Evolutionary conservation across 106 monocot species (phyloP), one percentile per base, ranked within the genome.

Genomic region (Agapanthus africanus): DNA sequence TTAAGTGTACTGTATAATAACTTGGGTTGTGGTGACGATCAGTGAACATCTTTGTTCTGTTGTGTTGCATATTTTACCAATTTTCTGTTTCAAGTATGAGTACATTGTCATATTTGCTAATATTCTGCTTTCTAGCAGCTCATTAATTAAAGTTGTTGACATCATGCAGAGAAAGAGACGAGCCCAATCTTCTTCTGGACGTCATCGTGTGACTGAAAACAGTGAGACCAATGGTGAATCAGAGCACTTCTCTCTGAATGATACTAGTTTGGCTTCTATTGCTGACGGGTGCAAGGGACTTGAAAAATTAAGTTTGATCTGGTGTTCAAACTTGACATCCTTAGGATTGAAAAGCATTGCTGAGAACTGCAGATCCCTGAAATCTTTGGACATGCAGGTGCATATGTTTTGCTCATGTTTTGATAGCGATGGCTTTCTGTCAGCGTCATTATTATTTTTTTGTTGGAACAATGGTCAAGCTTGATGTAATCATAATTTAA

Each of bases 261-360:
- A 99, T 85, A 73, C 69, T 40, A 90, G 92, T 38, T 71, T 99
- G 19, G 46, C 70, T 68, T 68, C 71, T 70, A 84, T 99, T 59
- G 87, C 90, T 4, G 50, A 37, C 30, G 86, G 75, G 14, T 99
- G 92, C 47, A 75, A 68, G 66, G 38, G 36, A 38, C 97, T 99
- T 50, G 81, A 93, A 42, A 89, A 81, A 21, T 60, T 99, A 66
- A 90, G 87, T 71, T 71, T 99, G 51, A 79, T 84, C 1, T 93
- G 99, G 93, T 99, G 99, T 78, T 83, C 90, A 39, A 77, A 78
- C 56, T 66, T 93, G 69, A 82, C 99, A 33, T 83, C 79, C 54
- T 30, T 46, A 5, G 99, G 93, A 9, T 76, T 99, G 67, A 71
- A 68, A 70, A 93, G 80, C 26, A 74, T 99, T 56, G 84, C 99